Evolutionary conservation across 306 rosid species (phyloP).

Genomic region (peach (Prunus persica)): DNA sequence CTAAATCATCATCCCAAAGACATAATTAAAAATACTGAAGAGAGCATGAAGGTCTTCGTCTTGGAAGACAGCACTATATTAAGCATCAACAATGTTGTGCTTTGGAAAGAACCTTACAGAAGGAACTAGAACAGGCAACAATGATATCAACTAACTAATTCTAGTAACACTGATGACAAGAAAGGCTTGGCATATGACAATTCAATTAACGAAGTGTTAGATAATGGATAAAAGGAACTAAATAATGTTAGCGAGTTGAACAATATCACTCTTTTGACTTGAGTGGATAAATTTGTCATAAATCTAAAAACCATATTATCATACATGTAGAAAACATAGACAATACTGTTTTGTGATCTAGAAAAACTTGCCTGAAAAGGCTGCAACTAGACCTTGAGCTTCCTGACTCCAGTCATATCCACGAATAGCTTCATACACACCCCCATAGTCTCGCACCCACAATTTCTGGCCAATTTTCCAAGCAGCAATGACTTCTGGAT

Average conservation of each 20-base stretch:
- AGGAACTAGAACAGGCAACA: background rate
- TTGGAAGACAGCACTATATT: background rate
- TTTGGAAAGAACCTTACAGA: background rate
- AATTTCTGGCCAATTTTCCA: conserved; percentile 83
- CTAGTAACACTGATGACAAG: background rate
- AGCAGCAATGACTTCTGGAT: conserved; percentile 63
- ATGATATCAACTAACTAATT: background rate
- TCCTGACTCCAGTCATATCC: conserved; percentile 79
- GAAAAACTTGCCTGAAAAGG: conserved; percentile 76
- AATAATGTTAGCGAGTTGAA: background rate
- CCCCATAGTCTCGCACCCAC: conserved; percentile 67
- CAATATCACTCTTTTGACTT: background rate
- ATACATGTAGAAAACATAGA: background rate
- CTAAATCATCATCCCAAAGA: background rate
- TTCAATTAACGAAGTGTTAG: background rate
- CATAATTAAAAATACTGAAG: background rate
- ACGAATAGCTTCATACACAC: conserved; percentile 66
- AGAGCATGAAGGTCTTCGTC: background rate
- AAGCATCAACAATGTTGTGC: background rate
- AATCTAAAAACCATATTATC: background rate
- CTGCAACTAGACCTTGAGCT: conserved; percentile 56
- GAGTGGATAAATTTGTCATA: background rate
- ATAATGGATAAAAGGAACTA: background rate
- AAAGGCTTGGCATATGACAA: background rate
- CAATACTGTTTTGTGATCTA: background rate